Evolutionary conservation across 176 grass and related monocot genomes (phyloP), one percentile per base, ranked within the genome.

Genomic region (Avena insularis): DNA sequence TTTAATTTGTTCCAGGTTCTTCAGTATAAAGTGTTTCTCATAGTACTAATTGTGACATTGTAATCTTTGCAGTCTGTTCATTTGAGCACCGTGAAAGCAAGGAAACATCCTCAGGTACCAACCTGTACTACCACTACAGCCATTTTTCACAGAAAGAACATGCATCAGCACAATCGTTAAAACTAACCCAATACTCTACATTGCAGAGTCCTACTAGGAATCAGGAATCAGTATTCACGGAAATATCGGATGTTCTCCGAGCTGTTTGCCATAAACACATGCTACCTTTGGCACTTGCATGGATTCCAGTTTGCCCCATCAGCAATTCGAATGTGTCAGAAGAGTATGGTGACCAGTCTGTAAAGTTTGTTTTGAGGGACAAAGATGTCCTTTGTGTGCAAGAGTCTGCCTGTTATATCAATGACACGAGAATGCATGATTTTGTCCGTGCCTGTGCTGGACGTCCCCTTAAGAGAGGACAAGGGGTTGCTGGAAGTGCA

Each of bases 281-380:
- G 90, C 86, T 96, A 40, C 94, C 94, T 67, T 86, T 96, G 78
- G 94, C 94, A 51, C 83, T 96, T 71, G 91, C 90, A 58, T 96
- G 94, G 94, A 46, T 90, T 72, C 90, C 94, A 78, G 77, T 77
- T 72, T 80, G 36, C 8, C 15, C 74, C 70, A 82, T 43, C 76
- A 66, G 10, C 25, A 60, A 45, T 40, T 50, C 3, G 53, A 77
- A 50, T 82, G 64, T 71, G 29, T 79, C 77, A 66, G 51, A 19
- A 84, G 54, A 80, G 54, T 61, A 72, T 71, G 64, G 53, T 67
- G 20, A 78, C 14, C 31, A 68, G 31, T n/a, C 4, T 72, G 14
- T 69, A 21, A 86, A 79, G 1, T 71, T 48, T 35, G 66, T 38
- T 72, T 21, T 6, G 47, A 58, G 17, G 15, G 73, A 68, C 3